Evolutionary conservation across 176 grass and related monocot genomes (phyloP).

Genomic region (Musa itinerans): DNA sequence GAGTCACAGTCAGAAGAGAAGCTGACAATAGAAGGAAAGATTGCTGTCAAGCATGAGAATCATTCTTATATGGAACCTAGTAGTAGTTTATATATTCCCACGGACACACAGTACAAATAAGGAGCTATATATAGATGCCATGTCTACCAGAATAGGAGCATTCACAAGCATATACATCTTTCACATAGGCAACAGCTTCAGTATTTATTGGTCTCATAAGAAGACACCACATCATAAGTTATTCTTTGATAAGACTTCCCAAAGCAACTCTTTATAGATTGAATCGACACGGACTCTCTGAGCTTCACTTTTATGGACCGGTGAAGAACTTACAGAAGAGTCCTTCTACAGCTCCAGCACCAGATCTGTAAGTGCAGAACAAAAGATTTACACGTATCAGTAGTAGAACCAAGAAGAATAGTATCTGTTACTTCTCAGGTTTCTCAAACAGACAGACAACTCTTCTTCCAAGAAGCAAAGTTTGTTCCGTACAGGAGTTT

Average conservation of each 20-base stretch:
- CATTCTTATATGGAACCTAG: background rate
- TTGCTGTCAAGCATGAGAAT: background rate
- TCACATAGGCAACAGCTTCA: background rate
- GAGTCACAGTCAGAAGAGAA: background rate
- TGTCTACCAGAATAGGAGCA: background rate
- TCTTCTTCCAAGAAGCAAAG: no score
- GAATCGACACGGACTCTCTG: no score
- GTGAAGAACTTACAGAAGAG: no score
- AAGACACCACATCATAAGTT: background rate
- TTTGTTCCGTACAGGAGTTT: no score
- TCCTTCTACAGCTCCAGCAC: constrained; percentile 80
- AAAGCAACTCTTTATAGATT: background rate
- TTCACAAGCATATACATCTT: background rate
- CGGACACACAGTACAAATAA: background rate
- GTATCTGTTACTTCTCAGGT: no score
- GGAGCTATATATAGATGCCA: background rate
- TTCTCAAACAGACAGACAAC: no score
- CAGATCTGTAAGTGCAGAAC: constrained; percentile 50
- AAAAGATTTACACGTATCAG: background rate
- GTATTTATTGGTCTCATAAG: background rate
- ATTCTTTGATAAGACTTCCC: background rate
- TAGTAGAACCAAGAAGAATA: background rate
- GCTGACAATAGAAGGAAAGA: background rate
- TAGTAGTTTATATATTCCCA: background rate
- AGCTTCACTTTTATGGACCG: no score